Conservation (phyloP, 169 alveolate genomes). For the Plasmodium coatneyi region DNA sequence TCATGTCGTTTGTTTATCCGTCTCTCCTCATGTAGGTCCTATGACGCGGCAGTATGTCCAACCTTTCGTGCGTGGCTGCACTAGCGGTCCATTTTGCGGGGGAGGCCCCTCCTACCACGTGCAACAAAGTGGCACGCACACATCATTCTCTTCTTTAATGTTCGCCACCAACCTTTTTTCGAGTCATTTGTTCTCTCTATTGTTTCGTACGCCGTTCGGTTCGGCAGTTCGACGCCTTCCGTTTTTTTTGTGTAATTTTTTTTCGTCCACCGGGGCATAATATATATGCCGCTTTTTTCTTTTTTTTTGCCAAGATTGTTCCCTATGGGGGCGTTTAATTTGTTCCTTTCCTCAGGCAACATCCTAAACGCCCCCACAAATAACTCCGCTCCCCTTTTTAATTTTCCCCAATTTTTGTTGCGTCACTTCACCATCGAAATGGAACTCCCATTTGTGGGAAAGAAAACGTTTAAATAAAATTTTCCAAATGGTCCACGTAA, state of each 20-base stretch:
- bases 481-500: neutral
- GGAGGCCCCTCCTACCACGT: neutral
- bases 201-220: neutral
- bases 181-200: neutral
- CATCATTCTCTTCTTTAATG: neutral
- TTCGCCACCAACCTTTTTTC: neutral
- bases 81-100: neutral
- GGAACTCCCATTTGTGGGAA: neutral
- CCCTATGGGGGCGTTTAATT: neutral
- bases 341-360: neutral
- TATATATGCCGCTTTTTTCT: neutral
- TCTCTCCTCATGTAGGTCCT: slow-evolving; percentile 17
- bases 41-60: neutral
- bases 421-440: neutral
- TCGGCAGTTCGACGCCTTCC: neutral
- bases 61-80: neutral
- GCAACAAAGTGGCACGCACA: neutral
- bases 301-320: neutral
- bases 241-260: neutral
- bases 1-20: slow-evolving; percentile 67
- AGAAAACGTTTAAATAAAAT: neutral
- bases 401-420: neutral
- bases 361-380: neutral
- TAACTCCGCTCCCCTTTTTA: neutral
- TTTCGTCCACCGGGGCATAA: neutral